phyloP scores from a whole-genome alignment of 495 filamentous ascomycete genomes.

The Neurospora sp. region DNA sequence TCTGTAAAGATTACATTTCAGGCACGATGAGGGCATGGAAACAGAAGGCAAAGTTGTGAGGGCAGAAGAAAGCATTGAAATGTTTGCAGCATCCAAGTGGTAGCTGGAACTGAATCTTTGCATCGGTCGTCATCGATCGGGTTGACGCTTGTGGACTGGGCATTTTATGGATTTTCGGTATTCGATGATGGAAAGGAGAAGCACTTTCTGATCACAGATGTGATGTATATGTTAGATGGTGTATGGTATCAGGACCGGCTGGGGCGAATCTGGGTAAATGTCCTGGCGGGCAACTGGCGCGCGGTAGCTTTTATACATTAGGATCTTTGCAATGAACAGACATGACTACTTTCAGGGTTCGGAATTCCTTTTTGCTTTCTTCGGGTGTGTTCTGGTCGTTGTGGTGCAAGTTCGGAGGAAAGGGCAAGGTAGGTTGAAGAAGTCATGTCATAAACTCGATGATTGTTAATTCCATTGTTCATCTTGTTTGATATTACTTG shows the following conservation, averaged over 20 bases:
- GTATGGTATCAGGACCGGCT: not conserved
- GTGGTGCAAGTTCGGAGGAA: not conserved
- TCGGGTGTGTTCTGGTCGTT: not conserved
- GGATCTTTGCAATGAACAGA: not conserved
- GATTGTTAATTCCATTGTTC: not conserved
- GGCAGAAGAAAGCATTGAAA: not conserved
- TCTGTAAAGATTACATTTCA: not conserved
- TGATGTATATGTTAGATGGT: not conserved
- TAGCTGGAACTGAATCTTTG: not conserved
- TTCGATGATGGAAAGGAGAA: not conserved
- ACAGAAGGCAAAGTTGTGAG: not conserved
- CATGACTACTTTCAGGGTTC: not conserved
- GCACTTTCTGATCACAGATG: not conserved
- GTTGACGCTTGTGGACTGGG: not conserved
- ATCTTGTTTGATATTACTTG: not conserved
- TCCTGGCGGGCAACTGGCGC: not conserved
- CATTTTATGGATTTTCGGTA: not conserved
- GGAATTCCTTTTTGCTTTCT: not conserved
- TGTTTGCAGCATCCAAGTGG: not conserved
- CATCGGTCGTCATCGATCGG: not conserved
- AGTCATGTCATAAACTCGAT: not conserved
- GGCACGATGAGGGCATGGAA: not conserved
- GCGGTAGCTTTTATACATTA: not conserved
- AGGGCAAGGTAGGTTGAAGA: not conserved
- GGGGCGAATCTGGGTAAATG: not conserved